Base-by-base conservation (phyloP, 331 rosid species). In the Saraca asoca region DNA sequence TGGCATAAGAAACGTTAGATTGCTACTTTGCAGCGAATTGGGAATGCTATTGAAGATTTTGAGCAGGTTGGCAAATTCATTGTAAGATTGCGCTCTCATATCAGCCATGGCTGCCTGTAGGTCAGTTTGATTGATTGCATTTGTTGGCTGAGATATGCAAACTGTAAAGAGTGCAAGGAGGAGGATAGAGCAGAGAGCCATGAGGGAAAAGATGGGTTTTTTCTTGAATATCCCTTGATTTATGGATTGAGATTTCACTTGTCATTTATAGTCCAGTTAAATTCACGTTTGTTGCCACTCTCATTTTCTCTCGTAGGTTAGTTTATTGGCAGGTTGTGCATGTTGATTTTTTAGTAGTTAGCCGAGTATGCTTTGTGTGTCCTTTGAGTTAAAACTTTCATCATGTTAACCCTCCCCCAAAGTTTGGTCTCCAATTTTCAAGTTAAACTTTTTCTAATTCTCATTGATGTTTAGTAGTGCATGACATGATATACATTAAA, bases 51-150 rank as follows among this genome's bases (percentile, higher is more conserved):
- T 73, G 59, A 80, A 54, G 66, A 81, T 72, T 66, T 79, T 79
- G 37, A 88, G 83, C 44, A 79, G 91, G 73, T 83, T 78, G 18
- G 83, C 89, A 61, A 88, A 85, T 62, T 83, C 87, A 37, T 81
- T 69, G 82, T 75, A 88, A 53, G 85, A 81, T 34, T 51, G 35
- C 16, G 20, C 57, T 79, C 83, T 73, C 89, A 81, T 79, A 74
- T 83, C 83, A 2, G 69, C 9, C 83, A 79, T 83, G 73, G 91
- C 89, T 38, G 55, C 76, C 51, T 67, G 77, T 62, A 83, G 75
- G 61, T 88, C 82, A 7, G 85, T 72, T 75, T 81, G 81, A 80
- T 77, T 69, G 58, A 77, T 35, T 6, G 72, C 54, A 13, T 48
- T 9, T 7, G 58, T 64, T 37, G 81, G 49, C 57, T 77, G 76